A percentile compares a stretch with the other conserved stretches of the same genome.
These are phyloP conservation scores for Alternaria dauci DNA, from an alignment of 2,329 filamentous ascomycete species.

Conservation along the genomic window DNA sequence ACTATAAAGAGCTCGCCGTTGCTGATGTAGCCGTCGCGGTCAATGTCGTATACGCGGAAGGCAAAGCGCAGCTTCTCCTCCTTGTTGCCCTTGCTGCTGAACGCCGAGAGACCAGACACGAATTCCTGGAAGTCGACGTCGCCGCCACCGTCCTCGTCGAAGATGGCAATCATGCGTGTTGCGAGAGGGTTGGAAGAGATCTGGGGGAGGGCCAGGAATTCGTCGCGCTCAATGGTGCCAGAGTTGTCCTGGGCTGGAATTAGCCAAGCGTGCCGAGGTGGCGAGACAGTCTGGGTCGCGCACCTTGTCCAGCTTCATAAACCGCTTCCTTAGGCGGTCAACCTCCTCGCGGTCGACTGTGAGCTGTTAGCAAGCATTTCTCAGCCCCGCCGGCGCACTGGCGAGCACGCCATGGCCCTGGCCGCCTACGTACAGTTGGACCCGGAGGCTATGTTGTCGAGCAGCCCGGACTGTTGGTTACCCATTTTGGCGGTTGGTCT, in stretches of 20 bases:
- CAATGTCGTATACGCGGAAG: slow-evolving; percentile 99
- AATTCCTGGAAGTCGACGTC: slow-evolving; percentile 99
- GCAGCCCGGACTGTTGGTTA: slow-evolving; percentile 70
- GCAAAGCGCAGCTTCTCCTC: slow-evolving; percentile 97
- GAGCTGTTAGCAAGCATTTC: slow-evolving; percentile 35
- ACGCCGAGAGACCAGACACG: slow-evolving; percentile 91
- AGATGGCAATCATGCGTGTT: slow-evolving; percentile 98
- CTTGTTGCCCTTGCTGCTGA: slow-evolving; percentile 98
- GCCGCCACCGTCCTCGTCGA: slow-evolving; percentile 97
- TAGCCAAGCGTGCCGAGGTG: not conserved
- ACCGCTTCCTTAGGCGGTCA: slow-evolving; percentile 91
- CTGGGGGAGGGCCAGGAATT: slow-evolving; percentile 95
- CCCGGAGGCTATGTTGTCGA: slow-evolving; percentile 95
- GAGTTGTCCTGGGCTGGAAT: slow-evolving; percentile 79
- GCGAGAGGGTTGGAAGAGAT: slow-evolving; percentile 97
- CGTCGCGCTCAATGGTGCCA: slow-evolving; percentile 96
- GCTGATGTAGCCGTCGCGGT: slow-evolving; percentile 97
- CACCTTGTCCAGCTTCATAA: slow-evolving; percentile 99
- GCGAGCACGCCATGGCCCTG: slow-evolving; percentile 24
- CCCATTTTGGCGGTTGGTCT: slow-evolving; percentile 54
- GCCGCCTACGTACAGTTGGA: slow-evolving; percentile 80
- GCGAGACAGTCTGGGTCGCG: slow-evolving; percentile 24
- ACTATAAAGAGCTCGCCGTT: slow-evolving; percentile 99
- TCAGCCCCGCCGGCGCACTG: slow-evolving; percentile 39
- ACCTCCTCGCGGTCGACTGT: slow-evolving; percentile 97